Percentiles rank a stretch among this genome's conserved stretches.
phyloP scores from a whole-genome alignment of 129 eudicot species.

The Lonicera japonica region DNA sequence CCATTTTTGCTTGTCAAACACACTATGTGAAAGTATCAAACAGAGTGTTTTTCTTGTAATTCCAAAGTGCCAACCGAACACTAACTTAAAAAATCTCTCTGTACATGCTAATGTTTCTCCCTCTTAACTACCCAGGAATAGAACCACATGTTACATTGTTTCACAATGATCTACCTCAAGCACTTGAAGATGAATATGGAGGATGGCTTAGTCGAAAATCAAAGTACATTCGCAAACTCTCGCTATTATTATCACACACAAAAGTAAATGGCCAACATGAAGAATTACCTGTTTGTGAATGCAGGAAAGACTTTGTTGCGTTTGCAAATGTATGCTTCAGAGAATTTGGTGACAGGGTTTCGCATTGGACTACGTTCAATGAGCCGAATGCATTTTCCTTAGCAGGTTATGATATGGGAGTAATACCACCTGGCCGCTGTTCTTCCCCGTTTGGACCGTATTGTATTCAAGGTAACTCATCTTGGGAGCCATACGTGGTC shows the following conservation, averaged over 20 bases:
- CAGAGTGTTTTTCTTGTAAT: background rate
- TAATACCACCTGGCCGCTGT: conserved; percentile 44
- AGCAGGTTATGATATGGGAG: conserved; percentile 49
- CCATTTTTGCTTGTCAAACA: no score
- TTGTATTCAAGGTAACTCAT: conserved; percentile 42
- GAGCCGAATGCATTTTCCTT: conserved; percentile 39
- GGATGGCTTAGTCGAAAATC: conserved; percentile 36
- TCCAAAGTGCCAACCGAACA: background rate
- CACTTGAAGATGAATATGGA: conserved; percentile 47
- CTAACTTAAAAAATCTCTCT: background rate
- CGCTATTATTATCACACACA: background rate
- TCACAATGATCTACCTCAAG: conserved; percentile 39
- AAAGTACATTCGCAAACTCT: conserved; percentile 15
- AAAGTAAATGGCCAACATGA: background rate
- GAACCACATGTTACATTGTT: conserved; percentile 38
- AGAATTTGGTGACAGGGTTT: conserved; percentile 74
- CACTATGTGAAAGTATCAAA: background rate
- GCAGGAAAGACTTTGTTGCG: conserved; percentile 45
- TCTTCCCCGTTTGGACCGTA: conserved; percentile 35
- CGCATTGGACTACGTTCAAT: conserved; percentile 65
- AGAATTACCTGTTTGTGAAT: conserved; percentile 3
- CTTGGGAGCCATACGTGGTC: conserved; percentile 53
- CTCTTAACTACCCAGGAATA: conserved; percentile 26
- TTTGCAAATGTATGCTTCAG: conserved; percentile 64
- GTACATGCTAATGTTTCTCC: background rate